Evolutionary conservation across 768 basidiomycete species (phyloP).

Genomic region (Naematelia aurantialba): DNA sequence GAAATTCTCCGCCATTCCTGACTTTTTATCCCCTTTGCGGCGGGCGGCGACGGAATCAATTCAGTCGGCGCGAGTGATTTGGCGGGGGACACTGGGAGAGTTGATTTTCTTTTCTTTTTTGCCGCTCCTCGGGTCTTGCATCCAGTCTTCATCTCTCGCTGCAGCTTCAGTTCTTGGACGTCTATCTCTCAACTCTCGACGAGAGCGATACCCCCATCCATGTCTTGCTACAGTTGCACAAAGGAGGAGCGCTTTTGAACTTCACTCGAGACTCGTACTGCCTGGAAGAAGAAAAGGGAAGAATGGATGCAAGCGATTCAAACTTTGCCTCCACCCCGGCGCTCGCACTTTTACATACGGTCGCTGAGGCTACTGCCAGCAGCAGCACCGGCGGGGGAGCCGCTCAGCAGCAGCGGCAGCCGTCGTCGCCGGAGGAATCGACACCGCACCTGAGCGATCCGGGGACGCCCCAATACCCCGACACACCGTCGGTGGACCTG

Average conservation of each 20-base stretch:
- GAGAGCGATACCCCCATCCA: neutral
- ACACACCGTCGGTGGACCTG: slow-evolving; percentile 9
- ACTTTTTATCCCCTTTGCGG: neutral
- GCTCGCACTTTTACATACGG: too few relatives aligned
- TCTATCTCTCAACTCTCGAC: neutral
- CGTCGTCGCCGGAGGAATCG: neutral
- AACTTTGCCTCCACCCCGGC: too few relatives aligned
- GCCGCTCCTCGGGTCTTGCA: too few relatives aligned
- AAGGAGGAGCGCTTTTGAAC: too few relatives aligned
- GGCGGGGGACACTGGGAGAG: too few relatives aligned
- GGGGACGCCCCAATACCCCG: slow-evolving; percentile 6
- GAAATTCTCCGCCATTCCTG: neutral
- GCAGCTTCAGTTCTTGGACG: too few relatives aligned
- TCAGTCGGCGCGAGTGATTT: neutral
- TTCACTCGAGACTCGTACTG: too few relatives aligned
- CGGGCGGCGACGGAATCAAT: neutral
- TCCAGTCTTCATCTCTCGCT: neutral
- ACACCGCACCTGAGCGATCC: slow-evolving; percentile 10
- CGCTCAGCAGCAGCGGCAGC: too few relatives aligned
- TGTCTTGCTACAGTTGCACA: neutral
- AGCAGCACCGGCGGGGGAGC: too few relatives aligned
- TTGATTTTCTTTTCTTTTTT: neutral
- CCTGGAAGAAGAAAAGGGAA: neutral
- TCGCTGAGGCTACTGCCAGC: too few relatives aligned
- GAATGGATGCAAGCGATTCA: too few relatives aligned